Evolutionary conservation across 192 early-diverging fungal species (phyloP), one percentile per base, ranked within the genome.

Genomic region (Nowakowskiella sp.): DNA sequence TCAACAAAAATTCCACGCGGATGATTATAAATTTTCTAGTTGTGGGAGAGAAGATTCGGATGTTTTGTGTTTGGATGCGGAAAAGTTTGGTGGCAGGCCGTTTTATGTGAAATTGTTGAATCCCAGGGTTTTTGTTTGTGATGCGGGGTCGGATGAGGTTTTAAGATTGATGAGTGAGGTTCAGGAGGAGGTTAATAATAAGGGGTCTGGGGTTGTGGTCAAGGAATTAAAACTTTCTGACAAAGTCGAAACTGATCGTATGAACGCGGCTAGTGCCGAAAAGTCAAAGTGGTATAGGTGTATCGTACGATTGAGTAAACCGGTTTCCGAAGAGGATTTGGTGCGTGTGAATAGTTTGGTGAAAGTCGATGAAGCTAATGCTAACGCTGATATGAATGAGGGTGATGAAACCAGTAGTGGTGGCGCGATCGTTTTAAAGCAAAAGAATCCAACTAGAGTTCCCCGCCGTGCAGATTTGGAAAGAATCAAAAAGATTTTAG

Each of bases 41-140:
- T 81, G 91, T 4, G 94, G 94, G 9, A 81, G 91, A 19, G 94
- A 97, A 60, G 94, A 97, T 65, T 83, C 84, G 4, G 89, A 97
- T 65, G 94, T 97, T 21, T 78, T 89, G n/a, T 93, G 92, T 90
- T 68, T 97, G 26, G 91, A 90, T 30, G 71, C 73, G 29, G n/a
- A n/a, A n/a, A n/a, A n/a, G n/a, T n/a, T n/a, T n/a, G n/a, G n/a
- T n/a, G 94, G 94, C 21, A 69, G 94, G 13, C 94, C 94, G 8
- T 97, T 93, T 70, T 94, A 90, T 57, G 58, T 92, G 22, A 91
- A 93, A 52, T 52, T 94, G 34, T 72, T 83, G 3, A 90, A 97
- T 57, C 91, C 94, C 26, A 66, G 83, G 5, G 65, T 55, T 28
- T 70, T 69, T 8, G 34, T 49, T 10, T 2, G 26, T 46, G 45